Percentiles rank a stretch among this genome's conserved stretches.
Conservation (phyloP, 805 yeast genomes). For the Saturnispora bothae region DNA sequence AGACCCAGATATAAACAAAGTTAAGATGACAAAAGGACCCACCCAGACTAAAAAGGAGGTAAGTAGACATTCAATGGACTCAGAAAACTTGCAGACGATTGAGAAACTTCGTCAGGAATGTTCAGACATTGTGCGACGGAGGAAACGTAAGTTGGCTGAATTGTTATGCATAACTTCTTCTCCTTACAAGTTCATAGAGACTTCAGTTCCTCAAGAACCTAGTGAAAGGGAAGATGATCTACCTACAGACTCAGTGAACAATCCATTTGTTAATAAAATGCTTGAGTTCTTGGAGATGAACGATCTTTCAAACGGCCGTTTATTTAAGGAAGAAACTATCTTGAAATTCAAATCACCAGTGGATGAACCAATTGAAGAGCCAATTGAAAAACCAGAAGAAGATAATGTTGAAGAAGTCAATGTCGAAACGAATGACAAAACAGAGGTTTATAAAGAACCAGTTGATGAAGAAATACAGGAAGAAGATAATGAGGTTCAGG, state of each 20-base stretch:
- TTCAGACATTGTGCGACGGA: conserved; percentile 33
- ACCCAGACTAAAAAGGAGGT: not conserved
- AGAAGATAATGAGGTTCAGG: not conserved
- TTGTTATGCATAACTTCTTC: conserved; percentile 48
- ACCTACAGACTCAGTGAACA: not conserved
- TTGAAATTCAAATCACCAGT: conserved; percentile 1
- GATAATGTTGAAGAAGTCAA: not conserved
- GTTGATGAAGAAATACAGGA: not conserved
- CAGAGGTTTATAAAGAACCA: not conserved
- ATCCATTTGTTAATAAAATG: conserved; percentile 18
- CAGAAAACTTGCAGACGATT: conserved; percentile 35
- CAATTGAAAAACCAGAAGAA: conserved; percentile 5
- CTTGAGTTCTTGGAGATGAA: conserved; percentile 40
- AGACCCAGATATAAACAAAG: not conserved
- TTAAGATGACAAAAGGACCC: not conserved
- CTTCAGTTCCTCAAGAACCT: conserved; percentile 27
- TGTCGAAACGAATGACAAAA: not conserved
- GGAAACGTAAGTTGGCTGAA: conserved; percentile 52
- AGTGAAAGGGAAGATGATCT: not conserved
- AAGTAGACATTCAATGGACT: conserved; percentile 24
- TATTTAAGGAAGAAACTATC: conserved; percentile 20
- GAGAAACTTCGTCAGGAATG: conserved; percentile 35
- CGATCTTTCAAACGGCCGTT: conserved; percentile 38
- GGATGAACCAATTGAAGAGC: not conserved
- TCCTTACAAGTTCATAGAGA: conserved; percentile 36